Percentiles rank a stretch among this genome's conserved stretches.
These are phyloP conservation scores for Xylaria digitata DNA, from an alignment of 2,329 filamentous ascomycete species.

Conservation along the genomic window DNA sequence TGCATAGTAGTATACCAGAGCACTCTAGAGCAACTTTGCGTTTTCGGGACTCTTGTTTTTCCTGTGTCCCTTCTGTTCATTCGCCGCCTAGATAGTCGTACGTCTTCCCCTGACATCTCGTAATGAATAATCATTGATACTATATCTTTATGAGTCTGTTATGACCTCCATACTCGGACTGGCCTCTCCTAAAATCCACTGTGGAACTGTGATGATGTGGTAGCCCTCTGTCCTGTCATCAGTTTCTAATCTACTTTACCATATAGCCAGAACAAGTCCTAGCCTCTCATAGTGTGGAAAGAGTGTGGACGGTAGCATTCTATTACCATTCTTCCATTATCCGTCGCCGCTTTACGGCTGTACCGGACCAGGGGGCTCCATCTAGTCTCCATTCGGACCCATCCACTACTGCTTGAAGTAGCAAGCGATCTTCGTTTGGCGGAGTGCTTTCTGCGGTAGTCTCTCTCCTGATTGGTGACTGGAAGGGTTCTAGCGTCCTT, in stretches of 20 bases:
- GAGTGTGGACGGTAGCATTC: constrained; percentile 10
- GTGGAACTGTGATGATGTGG: constrained; percentile 20
- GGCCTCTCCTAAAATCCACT: constrained; percentile 1
- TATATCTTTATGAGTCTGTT: not conserved
- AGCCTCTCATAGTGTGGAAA: no score
- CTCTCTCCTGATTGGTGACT: constrained; percentile 43
- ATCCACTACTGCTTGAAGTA: constrained; percentile 37
- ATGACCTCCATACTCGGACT: no score
- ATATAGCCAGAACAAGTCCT: not conserved
- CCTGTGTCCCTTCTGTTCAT: not conserved
- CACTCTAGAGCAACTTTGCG: no score
- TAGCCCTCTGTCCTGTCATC: constrained; percentile 19
- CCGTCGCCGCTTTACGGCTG: constrained; percentile 47
- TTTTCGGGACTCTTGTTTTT: no score
- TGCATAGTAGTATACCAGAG: not conserved
- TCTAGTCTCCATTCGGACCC: constrained; percentile 23
- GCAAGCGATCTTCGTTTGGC: constrained; percentile 43
- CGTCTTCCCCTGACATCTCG: not conserved
- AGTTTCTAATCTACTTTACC: not conserved
- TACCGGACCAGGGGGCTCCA: constrained; percentile 36
- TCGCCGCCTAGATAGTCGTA: constrained; percentile 1
- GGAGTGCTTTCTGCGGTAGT: constrained; percentile 13
- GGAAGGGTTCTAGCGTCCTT: constrained; percentile 53
- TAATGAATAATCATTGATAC: no score
- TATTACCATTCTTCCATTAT: constrained; percentile 44